Evolutionary conservation across 495 filamentous ascomycete species (phyloP), one percentile per base, ranked within the genome.

Genomic region (Neurospora sp.): DNA sequence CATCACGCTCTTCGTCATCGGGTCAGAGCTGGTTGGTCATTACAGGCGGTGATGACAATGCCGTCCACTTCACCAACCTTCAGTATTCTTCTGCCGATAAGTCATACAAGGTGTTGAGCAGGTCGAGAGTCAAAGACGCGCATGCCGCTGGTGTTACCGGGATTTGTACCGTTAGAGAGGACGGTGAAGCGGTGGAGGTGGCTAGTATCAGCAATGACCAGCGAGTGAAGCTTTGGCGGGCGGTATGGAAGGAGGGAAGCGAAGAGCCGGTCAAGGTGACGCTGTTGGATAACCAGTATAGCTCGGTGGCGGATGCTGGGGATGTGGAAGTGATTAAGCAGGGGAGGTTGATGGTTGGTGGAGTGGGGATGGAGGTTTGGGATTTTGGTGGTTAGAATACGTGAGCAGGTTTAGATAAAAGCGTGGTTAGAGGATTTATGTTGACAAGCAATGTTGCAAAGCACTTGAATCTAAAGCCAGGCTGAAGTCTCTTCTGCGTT

Each of bases 41-140:
- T n/a, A 91, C 92, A 0, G 93, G 92, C 18, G 92, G 94, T 6
- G 94, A 98, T 75, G 94, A 97, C 76, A 94, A 94, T 75, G 90
- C 91, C 4, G 76, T 97, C 0, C 87, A 86, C 0, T 76, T 95
- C 11, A 86, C 89, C 1, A 81, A 87, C 38, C 72, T 89, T 59
- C 68, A 71, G 59, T 77, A 76, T 20, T 44, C 53, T 10, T 37
- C 38, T n/a, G 6, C 9, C 5, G 40, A 9, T 3, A 66, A 74
- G 1, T 6, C 12, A 8, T 81, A 76, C 66, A 74, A 71, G 37
- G 69, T 83, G 11, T 27, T 69, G 5, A 78, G 76, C 59, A 88
- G 88, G 12, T 78, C 88, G 1, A 83, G 92, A 0, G 82, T 97
- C 11, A 86, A 86, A 27, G 85, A 89, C 22, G 94, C 94, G 0